Evolutionary conservation across 2,329 filamentous ascomycete species (phyloP).

Genomic region (Blumeria graminis): DNA sequence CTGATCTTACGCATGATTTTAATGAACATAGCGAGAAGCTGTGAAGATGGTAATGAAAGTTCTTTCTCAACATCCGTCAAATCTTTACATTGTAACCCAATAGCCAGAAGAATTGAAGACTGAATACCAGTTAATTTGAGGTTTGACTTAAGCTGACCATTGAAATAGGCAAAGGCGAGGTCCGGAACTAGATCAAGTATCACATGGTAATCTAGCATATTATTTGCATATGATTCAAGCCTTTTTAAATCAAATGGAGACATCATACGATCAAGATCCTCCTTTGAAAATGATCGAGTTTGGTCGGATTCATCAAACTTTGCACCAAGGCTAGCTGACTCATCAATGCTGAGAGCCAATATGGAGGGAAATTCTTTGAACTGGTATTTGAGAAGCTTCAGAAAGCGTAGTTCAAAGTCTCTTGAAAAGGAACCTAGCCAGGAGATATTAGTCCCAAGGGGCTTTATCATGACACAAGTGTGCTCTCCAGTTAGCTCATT

Average conservation of each 20-base stretch:
- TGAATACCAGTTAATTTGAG: slow-evolving; percentile 61
- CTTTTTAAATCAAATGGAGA: slow-evolving; percentile 89
- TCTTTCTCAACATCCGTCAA: slow-evolving; percentile 63
- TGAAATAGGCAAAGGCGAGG: slow-evolving; percentile 68
- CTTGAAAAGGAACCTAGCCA: slow-evolving; percentile 66
- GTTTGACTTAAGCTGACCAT: slow-evolving; percentile 39
- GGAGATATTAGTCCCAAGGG: slow-evolving; percentile 30
- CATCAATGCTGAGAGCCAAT: slow-evolving; percentile 66
- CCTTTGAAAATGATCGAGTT: slow-evolving; percentile 37
- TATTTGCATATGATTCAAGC: slow-evolving; percentile 84
- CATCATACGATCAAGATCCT: slow-evolving; percentile 51
- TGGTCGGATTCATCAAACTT: slow-evolving; percentile 34
- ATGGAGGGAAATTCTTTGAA: slow-evolving; percentile 63
- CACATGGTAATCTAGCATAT: slow-evolving; percentile 93
- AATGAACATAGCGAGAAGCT: slow-evolving; percentile 89
- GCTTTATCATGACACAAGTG: slow-evolving; percentile 88
- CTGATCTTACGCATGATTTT: slow-evolving; percentile 83
- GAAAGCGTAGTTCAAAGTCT: slow-evolving; percentile 88
- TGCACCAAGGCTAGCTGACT: slow-evolving; percentile 54
- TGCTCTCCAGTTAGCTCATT: slow-evolving; percentile 96
- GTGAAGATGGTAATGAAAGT: slow-evolving; percentile 44
- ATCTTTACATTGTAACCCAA: slow-evolving; percentile 77
- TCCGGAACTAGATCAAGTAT: slow-evolving; percentile 78
- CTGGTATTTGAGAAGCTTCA: slow-evolving; percentile 72
- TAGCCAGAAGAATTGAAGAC: slow-evolving; percentile 60